A percentile compares a stretch with the other conserved stretches of the same genome.
Conservation (phyloP, 1,139 yeast genomes). For the Yamadazyma songkhlaensis region DNA sequence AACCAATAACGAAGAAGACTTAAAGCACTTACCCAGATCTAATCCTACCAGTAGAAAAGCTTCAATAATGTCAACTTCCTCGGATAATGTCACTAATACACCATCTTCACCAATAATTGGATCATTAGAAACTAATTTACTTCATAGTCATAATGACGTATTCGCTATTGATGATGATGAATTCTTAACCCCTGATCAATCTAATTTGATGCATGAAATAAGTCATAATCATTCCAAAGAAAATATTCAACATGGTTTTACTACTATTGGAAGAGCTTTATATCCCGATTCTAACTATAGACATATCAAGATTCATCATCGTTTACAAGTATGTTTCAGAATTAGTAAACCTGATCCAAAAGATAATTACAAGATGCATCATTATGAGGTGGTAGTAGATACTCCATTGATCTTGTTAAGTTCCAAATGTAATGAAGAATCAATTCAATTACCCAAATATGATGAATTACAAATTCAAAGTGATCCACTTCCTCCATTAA, state of each 20-base stretch:
- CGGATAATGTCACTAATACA: constrained; percentile 8
- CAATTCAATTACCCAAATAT: constrained; percentile 71
- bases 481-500: neutral
- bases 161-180: constrained; percentile 17
- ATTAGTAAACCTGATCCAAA: constrained; percentile 66
- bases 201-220: constrained; percentile 28
- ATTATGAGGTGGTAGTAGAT: constrained; percentile 86
- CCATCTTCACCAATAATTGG: constrained; percentile 43
- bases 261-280: constrained; percentile 35
- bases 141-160: constrained; percentile 24
- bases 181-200: constrained; percentile 27
- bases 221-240: constrained; percentile 22
- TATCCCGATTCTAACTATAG: constrained; percentile 73
- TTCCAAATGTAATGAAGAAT: constrained; percentile 65
- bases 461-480: constrained; percentile 20
- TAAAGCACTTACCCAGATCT: constrained; percentile 10
- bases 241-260: constrained; percentile 37
- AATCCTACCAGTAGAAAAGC: constrained; percentile 23
- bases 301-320: constrained; percentile 69
- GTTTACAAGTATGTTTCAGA: constrained; percentile 75
- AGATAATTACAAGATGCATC: constrained; percentile 61
- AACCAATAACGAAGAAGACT: constrained; percentile 25
- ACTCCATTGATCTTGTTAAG: constrained; percentile 77
- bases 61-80: constrained; percentile 15
- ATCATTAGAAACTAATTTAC: constrained; percentile 38